Base-by-base conservation (phyloP, 306 rosid species). In the Medicago arabica region DNA sequence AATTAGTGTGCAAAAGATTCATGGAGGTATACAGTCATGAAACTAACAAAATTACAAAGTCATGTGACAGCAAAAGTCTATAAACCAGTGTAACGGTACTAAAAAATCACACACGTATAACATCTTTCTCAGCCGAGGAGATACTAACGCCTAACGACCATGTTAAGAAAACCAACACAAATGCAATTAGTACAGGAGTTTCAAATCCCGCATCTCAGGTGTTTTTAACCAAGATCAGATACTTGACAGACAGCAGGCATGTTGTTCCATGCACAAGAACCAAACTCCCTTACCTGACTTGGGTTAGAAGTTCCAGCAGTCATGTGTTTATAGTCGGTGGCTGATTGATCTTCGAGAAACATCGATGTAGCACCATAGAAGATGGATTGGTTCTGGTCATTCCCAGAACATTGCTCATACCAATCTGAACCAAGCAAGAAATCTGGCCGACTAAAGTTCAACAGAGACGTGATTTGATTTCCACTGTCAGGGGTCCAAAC, bases 341-440 rank as follows among this genome's bases (percentile, higher is more conserved):
- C 87, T 71, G 73, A 74, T 80, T 90, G 93, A 49, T 90, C 92
- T 10, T 83, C 84, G 1, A 78, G 74, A 68, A 89, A 75, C 71
- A 87, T 67, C 6, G 78, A 77, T 49, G 83, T 16, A 41, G 90
- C 76, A 72, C 80, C 85, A 8, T 55, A 67, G 82, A 60, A 66
- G 62, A 71, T 36, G 62, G 78, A 19, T 8, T 75, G 83, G 60
- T 80, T 86, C 79, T 74, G 84, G 50, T n/a, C 50, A 44, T 40
- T 71, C 40, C 83, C 93, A 46, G 78, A 71, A 83, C 66, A 62
- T 60, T 63, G 88, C 69, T 83, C 90, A 57, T 74, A 57, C 98
- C 97, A 92, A 69, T 85, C 96, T 72, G 89, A 80, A 69, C 57
- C 90, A 79, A 90, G 87, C 76, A 89, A 72, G 31, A 76, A 87